Evolutionary conservation across 768 basidiomycete genomes (phyloP).

Genomic region (Calocybe cyanea): DNA sequence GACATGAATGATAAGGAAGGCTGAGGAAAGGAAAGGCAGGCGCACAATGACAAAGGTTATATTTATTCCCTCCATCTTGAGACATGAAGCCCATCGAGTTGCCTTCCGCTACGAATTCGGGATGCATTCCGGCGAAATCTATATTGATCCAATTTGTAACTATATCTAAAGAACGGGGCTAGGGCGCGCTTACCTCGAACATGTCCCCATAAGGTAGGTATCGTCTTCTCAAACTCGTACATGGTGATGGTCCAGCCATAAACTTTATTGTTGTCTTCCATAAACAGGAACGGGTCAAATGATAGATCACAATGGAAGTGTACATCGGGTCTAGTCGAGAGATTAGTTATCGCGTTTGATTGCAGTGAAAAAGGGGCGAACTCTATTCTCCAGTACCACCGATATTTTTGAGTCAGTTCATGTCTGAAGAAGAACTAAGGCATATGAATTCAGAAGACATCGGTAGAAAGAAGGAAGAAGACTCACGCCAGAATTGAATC

Average conservation of each 20-base stretch:
- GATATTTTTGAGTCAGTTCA: slow-evolving; percentile 59
- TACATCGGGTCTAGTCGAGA: slow-evolving; percentile 69
- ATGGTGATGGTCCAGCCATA: slow-evolving; percentile 73
- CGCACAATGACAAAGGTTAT: slow-evolving; percentile 71
- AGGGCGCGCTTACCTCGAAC: slow-evolving; percentile 53
- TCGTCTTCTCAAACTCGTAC: slow-evolving; percentile 74
- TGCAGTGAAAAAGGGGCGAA: slow-evolving; percentile 29
- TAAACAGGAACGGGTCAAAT: slow-evolving; percentile 68
- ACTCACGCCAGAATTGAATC: slow-evolving; percentile 65
- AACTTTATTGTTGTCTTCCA: slow-evolving; percentile 67
- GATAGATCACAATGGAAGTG: slow-evolving; percentile 72
- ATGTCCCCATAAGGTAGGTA: slow-evolving; percentile 71
- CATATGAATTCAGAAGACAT: neutral
- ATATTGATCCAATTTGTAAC: too few relatives aligned
- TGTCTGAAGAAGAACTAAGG: slow-evolving; percentile 73
- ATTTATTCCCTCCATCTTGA: slow-evolving; percentile 59
- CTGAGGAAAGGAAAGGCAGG: slow-evolving; percentile 28
- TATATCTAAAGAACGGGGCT: neutral
- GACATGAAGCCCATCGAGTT: slow-evolving; percentile 68
- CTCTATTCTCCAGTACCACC: slow-evolving; percentile 70
- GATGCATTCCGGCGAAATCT: slow-evolving; percentile 59
- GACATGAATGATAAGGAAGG: neutral
- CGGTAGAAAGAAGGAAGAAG: neutral
- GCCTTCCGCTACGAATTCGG: slow-evolving; percentile 50
- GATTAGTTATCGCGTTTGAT: too few relatives aligned